Conservation (phyloP, 495 filamentous ascomycete species). For the Lasiosphaeria miniovina region DNA sequence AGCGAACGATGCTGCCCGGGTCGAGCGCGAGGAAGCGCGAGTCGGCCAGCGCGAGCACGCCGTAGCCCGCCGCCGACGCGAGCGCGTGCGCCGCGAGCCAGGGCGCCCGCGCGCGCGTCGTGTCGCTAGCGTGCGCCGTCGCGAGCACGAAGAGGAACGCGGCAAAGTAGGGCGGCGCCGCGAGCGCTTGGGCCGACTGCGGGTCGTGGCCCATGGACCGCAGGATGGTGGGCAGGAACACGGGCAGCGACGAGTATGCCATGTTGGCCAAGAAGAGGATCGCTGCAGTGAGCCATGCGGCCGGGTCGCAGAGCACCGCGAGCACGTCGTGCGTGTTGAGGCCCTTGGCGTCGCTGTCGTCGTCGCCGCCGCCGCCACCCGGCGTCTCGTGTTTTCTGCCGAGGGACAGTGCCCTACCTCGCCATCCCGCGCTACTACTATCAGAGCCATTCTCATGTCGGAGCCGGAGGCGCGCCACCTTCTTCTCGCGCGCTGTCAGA, state of each 20-base stretch:
- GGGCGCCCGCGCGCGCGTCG: constrained; percentile 56
- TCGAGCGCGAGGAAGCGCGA: constrained; percentile 5
- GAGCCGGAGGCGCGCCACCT: constrained; percentile 66
- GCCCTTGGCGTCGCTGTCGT: constrained; percentile 47
- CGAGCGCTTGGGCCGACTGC: constrained; percentile 71
- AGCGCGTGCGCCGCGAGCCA: constrained; percentile 60
- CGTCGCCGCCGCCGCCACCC: constrained; percentile 32
- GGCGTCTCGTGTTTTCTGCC: constrained; percentile 16
- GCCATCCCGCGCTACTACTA: too few relatives aligned
- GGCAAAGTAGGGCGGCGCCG: constrained; percentile 74
- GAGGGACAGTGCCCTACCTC: not conserved
- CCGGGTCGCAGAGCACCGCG: constrained; percentile 54
- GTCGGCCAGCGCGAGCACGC: constrained; percentile 48
- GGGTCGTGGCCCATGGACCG: constrained; percentile 70
- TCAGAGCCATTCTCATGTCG: constrained; percentile 5
- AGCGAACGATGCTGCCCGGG: constrained; percentile 44
- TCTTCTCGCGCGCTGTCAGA: constrained; percentile 68
- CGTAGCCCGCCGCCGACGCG: constrained; percentile 61
- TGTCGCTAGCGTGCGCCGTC: constrained; percentile 68
- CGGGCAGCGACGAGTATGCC: constrained; percentile 79
- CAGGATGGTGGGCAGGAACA: constrained; percentile 82
- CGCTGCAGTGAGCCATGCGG: constrained; percentile 63
- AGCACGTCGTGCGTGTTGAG: constrained; percentile 38
- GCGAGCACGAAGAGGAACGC: constrained; percentile 70
- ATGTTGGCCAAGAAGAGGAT: constrained; percentile 59